These are phyloP conservation scores for Beauveria varroae DNA, from an alignment of 2,329 filamentous ascomycete species.

Conservation along the genomic window DNA sequence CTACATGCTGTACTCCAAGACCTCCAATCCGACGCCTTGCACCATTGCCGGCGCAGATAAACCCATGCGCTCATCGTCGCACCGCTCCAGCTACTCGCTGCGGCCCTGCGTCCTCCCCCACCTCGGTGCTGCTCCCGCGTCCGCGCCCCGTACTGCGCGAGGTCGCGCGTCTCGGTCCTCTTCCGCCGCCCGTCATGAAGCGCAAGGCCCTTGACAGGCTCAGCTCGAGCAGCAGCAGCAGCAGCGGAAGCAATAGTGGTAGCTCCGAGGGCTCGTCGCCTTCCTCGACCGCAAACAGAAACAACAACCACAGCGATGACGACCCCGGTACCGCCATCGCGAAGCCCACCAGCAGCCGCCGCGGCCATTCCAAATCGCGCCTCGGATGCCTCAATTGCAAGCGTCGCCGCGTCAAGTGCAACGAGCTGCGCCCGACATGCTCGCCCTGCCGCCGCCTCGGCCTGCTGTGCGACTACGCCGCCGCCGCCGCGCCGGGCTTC, in stretches of 20 bases:
- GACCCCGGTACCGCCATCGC: neutral
- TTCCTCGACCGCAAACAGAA: neutral
- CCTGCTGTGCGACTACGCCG: constrained; percentile 25
- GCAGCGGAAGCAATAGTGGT: neutral
- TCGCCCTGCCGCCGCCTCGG: constrained; percentile 26
- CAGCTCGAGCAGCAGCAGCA: neutral
- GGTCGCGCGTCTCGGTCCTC: neutral
- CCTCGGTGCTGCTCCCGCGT: too few species aligned
- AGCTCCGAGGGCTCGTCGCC: neutral
- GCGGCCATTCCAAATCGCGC: constrained; percentile 23
- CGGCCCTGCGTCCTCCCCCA: neutral
- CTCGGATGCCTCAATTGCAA: constrained; percentile 28
- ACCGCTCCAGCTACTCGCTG: neutral
- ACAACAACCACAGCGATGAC: neutral
- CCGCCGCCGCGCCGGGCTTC: constrained; percentile 13
- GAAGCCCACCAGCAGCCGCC: neutral
- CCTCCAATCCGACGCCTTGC: neutral
- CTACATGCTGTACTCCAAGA: neutral
- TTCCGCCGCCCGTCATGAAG: neutral
- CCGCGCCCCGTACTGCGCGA: neutral
- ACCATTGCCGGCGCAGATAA: neutral
- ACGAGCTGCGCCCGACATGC: constrained; percentile 22
- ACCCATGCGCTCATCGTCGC: neutral
- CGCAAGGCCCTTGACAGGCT: neutral
- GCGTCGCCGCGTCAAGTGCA: constrained; percentile 24